phyloP scores from a whole-genome alignment of 2,329 filamentous ascomycete genomes.

The Trichoderma sp. region DNA sequence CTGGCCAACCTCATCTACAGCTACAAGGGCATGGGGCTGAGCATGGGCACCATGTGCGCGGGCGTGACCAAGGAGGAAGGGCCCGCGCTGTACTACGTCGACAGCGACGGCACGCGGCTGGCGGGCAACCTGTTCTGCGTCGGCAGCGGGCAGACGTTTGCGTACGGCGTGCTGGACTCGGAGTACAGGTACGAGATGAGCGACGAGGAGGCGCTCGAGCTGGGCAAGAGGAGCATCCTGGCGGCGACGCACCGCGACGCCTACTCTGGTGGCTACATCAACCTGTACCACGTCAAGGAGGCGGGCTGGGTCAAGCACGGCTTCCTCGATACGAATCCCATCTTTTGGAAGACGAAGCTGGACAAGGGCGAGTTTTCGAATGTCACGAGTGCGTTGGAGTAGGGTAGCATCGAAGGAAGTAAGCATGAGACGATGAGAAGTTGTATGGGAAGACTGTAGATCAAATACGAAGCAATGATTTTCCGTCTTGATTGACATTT shows the following conservation, averaged over 20 bases:
- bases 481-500: neutral
- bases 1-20: conserved; percentile 97
- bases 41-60: conserved; percentile 99
- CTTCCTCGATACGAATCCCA: conserved; percentile 96
- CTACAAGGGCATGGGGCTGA: conserved; percentile 98
- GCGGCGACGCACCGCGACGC: conserved; percentile 96
- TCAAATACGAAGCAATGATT: conserved; percentile 4
- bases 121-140: conserved; percentile 97
- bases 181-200: conserved; percentile 90
- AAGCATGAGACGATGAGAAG: conserved; percentile 7
- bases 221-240: conserved; percentile 89
- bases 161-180: conserved; percentile 95
- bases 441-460: conserved; percentile 3
- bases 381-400: conserved; percentile 74
- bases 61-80: conserved; percentile 95
- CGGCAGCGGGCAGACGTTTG: conserved; percentile 96
- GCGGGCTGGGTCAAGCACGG: conserved; percentile 98
- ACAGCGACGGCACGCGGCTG: conserved; percentile 86
- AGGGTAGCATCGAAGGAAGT: neutral
- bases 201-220: conserved; percentile 84
- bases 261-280: conserved; percentile 98
- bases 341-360: conserved; percentile 99
- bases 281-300: conserved; percentile 98
- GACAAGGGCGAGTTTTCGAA: conserved; percentile 98
- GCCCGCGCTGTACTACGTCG: conserved; percentile 97